Evolutionary conservation across 2,329 filamentous ascomycete genomes (phyloP).

Genomic region (Delphinella strobiligena): DNA sequence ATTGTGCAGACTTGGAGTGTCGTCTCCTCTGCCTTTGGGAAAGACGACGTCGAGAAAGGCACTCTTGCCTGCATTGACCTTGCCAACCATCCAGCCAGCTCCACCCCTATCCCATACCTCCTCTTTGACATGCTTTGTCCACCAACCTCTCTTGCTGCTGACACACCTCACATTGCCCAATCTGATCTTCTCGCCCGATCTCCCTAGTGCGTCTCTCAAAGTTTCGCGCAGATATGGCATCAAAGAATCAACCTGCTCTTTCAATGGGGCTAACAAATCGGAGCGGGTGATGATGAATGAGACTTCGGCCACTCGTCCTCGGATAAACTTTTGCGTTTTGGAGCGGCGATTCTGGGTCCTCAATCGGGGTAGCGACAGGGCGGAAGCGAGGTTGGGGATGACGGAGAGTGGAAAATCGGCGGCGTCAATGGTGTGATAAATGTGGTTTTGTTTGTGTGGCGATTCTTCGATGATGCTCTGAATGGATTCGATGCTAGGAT

Average conservation of each 20-base stretch:
- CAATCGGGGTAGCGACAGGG: slow-evolving; percentile 60
- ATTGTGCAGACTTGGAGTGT: slow-evolving; percentile 11
- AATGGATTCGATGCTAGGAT: slow-evolving; percentile 71
- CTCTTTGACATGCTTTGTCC: slow-evolving; percentile 76
- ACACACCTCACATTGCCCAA: slow-evolving; percentile 80
- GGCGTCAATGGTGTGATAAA: slow-evolving; percentile 91
- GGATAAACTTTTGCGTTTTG: slow-evolving; percentile 50
- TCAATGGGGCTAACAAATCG: slow-evolving; percentile 73
- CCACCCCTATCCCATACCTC: slow-evolving; percentile 75
- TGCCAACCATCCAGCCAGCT: slow-evolving; percentile 93
- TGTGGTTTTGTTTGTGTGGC: slow-evolving; percentile 79
- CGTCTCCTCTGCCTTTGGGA: slow-evolving; percentile 49
- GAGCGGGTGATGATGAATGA: slow-evolving; percentile 86
- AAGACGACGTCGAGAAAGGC: slow-evolving; percentile 79
- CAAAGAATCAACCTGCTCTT: slow-evolving; percentile 70
- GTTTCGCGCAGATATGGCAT: slow-evolving; percentile 77
- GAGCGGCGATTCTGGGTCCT: slow-evolving; percentile 73
- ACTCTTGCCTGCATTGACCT: slow-evolving; percentile 95
- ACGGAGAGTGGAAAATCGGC: slow-evolving; percentile 95
- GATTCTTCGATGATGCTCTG: slow-evolving; percentile 78
- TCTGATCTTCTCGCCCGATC: slow-evolving; percentile 56
- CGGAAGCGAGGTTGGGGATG: slow-evolving; percentile 59
- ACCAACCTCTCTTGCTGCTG: slow-evolving; percentile 78
- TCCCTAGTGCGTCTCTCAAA: slow-evolving; percentile 63
- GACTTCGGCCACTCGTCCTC: slow-evolving; percentile 60